A percentile compares a stretch with the other conserved stretches of the same genome.
Evolutionary conservation across 768 basidiomycete species (phyloP).

Genomic region (Tulasnella sp.): DNA sequence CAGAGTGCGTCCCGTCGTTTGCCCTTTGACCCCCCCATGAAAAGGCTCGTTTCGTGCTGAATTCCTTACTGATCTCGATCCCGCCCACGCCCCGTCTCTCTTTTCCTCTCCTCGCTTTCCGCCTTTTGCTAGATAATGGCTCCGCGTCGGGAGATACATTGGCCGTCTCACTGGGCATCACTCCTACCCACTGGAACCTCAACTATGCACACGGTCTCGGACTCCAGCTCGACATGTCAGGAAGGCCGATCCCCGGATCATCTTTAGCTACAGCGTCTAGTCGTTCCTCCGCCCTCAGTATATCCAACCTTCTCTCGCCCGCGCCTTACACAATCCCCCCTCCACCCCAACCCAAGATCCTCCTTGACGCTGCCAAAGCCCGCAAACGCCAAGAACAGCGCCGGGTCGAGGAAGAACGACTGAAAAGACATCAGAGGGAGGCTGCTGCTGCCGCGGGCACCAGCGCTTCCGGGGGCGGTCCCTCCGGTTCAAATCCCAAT

Average conservation of each 20-base stretch:
- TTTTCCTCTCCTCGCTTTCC: not conserved
- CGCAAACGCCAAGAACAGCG: conserved; percentile 23
- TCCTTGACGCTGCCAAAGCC: conserved; percentile 22
- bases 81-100: not conserved
- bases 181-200: conserved; percentile 20
- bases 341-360: conserved; percentile 23
- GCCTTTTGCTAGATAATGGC: conserved; percentile 10
- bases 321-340: conserved; percentile 17
- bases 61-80: not conserved
- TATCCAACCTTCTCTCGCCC: conserved; percentile 25
- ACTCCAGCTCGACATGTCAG: conserved; percentile 15
- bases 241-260: not conserved
- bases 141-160: conserved; percentile 16
- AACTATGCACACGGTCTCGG: conserved; percentile 17
- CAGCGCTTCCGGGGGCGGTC: not conserved
- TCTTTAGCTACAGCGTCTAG: not conserved
- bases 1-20: conserved; percentile 4
- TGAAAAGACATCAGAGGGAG: conserved; percentile 22
- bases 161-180: conserved; percentile 19
- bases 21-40: conserved; percentile 2
- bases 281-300: conserved; percentile 16
- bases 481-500: conserved; percentile 3
- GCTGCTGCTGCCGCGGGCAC: not conserved
- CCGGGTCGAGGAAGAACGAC: conserved; percentile 14
- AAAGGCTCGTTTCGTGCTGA: not conserved